Evolutionary conservation across 2,329 filamentous ascomycete species (phyloP).

Genomic region (Simplicillium sp.): DNA sequence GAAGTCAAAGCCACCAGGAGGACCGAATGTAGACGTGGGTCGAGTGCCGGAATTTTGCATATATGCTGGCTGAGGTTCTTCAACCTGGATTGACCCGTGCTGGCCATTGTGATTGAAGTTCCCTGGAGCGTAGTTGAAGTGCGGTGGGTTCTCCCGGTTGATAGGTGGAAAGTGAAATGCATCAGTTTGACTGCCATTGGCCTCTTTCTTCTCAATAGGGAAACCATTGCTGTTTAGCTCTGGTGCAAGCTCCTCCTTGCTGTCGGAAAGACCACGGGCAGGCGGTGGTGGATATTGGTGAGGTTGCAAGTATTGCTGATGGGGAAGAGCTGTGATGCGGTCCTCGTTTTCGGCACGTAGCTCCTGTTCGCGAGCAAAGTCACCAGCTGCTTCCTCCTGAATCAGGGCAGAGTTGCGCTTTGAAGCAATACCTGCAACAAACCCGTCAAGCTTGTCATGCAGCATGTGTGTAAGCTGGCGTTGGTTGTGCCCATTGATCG

Average conservation of each 20-base stretch:
- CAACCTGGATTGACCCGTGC: slow-evolving; percentile 12
- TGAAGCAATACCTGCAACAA: slow-evolving; percentile 76
- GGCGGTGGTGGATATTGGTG: slow-evolving; percentile 26
- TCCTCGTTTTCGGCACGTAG: slow-evolving; percentile 78
- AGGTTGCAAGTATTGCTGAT: slow-evolving; percentile 52
- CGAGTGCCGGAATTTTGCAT: slow-evolving; percentile 26
- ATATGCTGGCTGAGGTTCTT: slow-evolving; percentile 45
- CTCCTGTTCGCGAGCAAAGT: slow-evolving; percentile 69
- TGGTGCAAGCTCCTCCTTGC: slow-evolving; percentile 36
- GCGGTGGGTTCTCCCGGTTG: slow-evolving; percentile 38
- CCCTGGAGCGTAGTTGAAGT: slow-evolving; percentile 49
- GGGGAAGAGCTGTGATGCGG: slow-evolving; percentile 71
- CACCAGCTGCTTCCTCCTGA: slow-evolving; percentile 68
- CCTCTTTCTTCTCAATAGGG: slow-evolving; percentile 30
- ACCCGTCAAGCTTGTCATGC: slow-evolving; percentile 80
- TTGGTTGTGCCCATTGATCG: slow-evolving; percentile 20
- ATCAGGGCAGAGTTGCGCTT: slow-evolving; percentile 82
- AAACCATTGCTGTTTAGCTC: slow-evolving; percentile 38
- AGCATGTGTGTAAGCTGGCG: slow-evolving; percentile 65
- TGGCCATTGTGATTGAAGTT: slow-evolving; percentile 24
- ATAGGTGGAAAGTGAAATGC: slow-evolving; percentile 52
- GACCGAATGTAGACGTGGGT: slow-evolving; percentile 48
- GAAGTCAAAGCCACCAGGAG: slow-evolving; percentile 60
- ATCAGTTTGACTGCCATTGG: slow-evolving; percentile 22
- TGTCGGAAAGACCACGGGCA: slow-evolving; percentile 2